Conservation (phyloP, 805 yeast species). For the Sungouiella thailandica region DNA sequence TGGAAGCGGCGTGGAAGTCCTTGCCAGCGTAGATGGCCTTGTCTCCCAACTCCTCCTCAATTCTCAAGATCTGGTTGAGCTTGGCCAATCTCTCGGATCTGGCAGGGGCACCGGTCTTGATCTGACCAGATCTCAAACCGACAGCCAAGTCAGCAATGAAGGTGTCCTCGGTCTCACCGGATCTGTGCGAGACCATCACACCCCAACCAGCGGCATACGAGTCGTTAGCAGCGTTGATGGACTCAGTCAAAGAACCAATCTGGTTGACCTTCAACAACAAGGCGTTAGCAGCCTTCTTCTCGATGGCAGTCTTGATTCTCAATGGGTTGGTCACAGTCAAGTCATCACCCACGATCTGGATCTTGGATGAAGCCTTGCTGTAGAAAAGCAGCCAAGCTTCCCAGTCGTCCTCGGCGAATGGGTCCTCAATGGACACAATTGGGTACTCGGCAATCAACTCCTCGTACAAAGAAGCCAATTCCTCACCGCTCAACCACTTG, state of each 20-base stretch:
- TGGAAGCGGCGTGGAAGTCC: conserved; percentile 63
- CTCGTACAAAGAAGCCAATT: conserved; percentile 82
- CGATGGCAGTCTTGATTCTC: conserved; percentile 93
- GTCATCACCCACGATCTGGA: conserved; percentile 97
- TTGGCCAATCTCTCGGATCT: conserved; percentile 99
- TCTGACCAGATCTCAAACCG: conserved; percentile 97
- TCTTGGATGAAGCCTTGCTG: conserved; percentile 55
- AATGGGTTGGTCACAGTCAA: conserved; percentile 97
- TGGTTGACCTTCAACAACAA: conserved; percentile 97
- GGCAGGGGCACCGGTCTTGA: conserved; percentile 99
- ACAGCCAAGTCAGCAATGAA: conserved; percentile 97
- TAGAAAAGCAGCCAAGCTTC: conserved; percentile 92
- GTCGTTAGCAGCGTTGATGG: conserved; percentile 94
- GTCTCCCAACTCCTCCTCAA: conserved; percentile 97
- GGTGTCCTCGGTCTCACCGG: conserved; percentile 99
- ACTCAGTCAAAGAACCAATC: conserved; percentile 94
- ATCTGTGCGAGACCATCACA: conserved; percentile 99
- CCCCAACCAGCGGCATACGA: conserved; percentile 98
- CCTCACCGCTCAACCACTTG: conserved; percentile 85
- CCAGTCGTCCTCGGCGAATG: conserved; percentile 99
- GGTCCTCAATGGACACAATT: conserved; percentile 97
- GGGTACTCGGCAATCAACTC: conserved; percentile 85
- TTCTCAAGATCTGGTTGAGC: conserved; percentile 96
- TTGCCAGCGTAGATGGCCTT: conserved; percentile 95
- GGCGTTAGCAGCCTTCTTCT: conserved; percentile 92